A percentile compares a stretch with the other conserved stretches of the same genome.
Evolutionary conservation across 495 filamentous ascomycete species (phyloP).

Genomic region (Penicillium cataractarum): DNA sequence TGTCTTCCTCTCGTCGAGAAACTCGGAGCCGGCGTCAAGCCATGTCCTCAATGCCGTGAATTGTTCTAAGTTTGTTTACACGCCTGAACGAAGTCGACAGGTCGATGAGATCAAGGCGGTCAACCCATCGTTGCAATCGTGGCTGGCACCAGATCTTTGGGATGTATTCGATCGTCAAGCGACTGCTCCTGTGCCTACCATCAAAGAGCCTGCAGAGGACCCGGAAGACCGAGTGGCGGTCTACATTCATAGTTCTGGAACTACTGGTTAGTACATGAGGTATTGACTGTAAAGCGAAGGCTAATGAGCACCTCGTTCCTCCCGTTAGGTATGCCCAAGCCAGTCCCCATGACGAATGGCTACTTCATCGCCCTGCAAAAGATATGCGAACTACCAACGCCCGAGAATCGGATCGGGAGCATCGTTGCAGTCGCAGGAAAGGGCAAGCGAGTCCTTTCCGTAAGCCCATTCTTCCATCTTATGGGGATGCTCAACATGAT

Average conservation of each 20-base stretch:
- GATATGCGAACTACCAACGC: conserved; percentile 30
- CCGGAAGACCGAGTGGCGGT: conserved; percentile 50
- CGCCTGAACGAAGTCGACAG: conserved; percentile 17
- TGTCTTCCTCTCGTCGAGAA: conserved; percentile 41
- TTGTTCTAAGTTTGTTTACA: conserved; percentile 38
- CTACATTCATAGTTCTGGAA: conserved; percentile 62
- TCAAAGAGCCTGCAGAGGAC: conserved; percentile 11
- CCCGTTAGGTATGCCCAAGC: conserved; percentile 44
- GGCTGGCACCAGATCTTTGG: conserved; percentile 24
- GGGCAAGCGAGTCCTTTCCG: conserved; percentile 55
- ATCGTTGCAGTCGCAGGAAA: conserved; percentile 27
- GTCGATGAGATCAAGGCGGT: conserved; percentile 16
- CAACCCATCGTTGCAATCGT: conserved; percentile 11
- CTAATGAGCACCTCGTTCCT: background rate
- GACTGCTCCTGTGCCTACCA: conserved; percentile 15
- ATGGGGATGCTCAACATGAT: conserved; percentile 15
- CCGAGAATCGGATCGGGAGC: conserved; percentile 12
- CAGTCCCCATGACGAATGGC: conserved; percentile 49
- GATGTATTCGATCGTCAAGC: conserved; percentile 25
- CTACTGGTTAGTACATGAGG: conserved; percentile 41
- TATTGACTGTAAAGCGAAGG: too few species aligned
- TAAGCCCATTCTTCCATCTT: conserved; percentile 20
- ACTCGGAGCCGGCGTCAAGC: conserved; percentile 39
- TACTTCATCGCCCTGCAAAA: conserved; percentile 47
- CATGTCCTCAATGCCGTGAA: conserved; percentile 34